Percentiles rank a stretch among this genome's conserved stretches.
Conservation (phyloP, 352 stramenopile species). For the Peronosclerospora sorghi region DNA sequence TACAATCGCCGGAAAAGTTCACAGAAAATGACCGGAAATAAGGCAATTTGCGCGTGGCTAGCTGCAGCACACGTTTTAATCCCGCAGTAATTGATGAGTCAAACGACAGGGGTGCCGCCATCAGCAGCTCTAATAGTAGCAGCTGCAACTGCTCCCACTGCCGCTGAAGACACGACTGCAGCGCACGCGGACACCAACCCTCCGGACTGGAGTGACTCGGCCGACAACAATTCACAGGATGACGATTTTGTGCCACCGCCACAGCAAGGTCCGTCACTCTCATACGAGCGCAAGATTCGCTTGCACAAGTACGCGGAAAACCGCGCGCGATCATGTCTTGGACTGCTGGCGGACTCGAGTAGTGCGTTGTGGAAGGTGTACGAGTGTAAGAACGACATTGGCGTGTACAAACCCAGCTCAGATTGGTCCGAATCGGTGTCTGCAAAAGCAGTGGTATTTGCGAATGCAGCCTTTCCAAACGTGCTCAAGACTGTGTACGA, state of each 20-base stretch:
- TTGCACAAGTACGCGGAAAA: conserved; percentile 82
- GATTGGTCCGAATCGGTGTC: conserved; percentile 84
- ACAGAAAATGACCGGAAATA: conserved; percentile 26
- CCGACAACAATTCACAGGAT: conserved; percentile 45
- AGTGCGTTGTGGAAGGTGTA: conserved; percentile 75
- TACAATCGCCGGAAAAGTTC: conserved; percentile 17
- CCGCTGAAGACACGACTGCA: conserved; percentile 1
- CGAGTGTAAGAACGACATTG: conserved; percentile 71
- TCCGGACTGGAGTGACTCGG: conserved; percentile 60
- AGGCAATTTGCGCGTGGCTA: conserved; percentile 17
- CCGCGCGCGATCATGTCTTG: conserved; percentile 64
- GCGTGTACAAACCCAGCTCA: conserved; percentile 73
- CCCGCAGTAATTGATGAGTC: conserved; percentile 11
- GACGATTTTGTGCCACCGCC: conserved; percentile 40
- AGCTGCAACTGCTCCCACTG: background rate
- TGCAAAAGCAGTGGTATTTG: conserved; percentile 66
- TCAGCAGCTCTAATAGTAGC: background rate
- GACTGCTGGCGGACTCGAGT: conserved; percentile 57
- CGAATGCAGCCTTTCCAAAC: conserved; percentile 65
- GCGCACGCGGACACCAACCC: conserved; percentile 12
- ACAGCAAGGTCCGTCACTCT: conserved; percentile 67
- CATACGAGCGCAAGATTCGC: conserved; percentile 76
- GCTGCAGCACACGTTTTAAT: conserved; percentile 1
- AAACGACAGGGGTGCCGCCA: conserved; percentile 1
- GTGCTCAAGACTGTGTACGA: conserved; percentile 82